A percentile compares a stretch with the other conserved stretches of the same genome.
These are phyloP conservation scores for Apiotrichum sp. DNA, from an alignment of 1,284 basidiomycete genomes.

Conservation along the genomic window DNA sequence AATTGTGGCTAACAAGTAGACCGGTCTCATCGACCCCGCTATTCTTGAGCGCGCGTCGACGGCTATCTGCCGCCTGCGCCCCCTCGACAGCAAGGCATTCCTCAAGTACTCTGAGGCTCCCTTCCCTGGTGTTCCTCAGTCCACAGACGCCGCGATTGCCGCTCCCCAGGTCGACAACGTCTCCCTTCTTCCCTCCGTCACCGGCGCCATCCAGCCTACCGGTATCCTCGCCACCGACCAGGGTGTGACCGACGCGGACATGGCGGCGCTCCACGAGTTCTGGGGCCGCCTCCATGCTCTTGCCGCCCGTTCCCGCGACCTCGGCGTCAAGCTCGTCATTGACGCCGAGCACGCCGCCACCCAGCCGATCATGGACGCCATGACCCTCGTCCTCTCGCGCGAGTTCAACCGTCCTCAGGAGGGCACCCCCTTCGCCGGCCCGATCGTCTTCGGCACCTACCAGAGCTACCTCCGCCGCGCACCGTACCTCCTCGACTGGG, in stretches of 20 bases:
- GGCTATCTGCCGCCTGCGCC: slow-evolving; percentile 42
- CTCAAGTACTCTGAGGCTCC: slow-evolving; percentile 42
- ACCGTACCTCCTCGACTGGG: slow-evolving; percentile 60
- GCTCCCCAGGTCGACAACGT: slow-evolving; percentile 16
- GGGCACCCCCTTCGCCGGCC: slow-evolving; percentile 25
- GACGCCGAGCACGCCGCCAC: slow-evolving; percentile 79
- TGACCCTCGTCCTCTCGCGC: slow-evolving; percentile 65
- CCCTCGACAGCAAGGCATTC: slow-evolving; percentile 7
- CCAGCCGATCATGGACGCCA: slow-evolving; percentile 74
- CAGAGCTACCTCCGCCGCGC: slow-evolving; percentile 69
- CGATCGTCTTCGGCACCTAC: slow-evolving; percentile 57
- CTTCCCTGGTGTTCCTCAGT: slow-evolving; percentile 59
- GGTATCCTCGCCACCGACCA: slow-evolving; percentile 35
- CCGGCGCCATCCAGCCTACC: slow-evolving; percentile 24
- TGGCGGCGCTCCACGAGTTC: slow-evolving; percentile 57
- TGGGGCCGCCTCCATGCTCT: slow-evolving; percentile 58
- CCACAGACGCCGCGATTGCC: slow-evolving; percentile 26
- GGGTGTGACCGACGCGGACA: slow-evolving; percentile 50
- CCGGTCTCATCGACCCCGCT: slow-evolving; percentile 43
- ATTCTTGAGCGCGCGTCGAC: slow-evolving; percentile 45
- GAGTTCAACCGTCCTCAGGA: slow-evolving; percentile 58
- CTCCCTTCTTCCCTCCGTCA: slow-evolving; percentile 20
- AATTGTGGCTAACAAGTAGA: slow-evolving; percentile 21
- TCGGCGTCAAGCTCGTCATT: slow-evolving; percentile 55
- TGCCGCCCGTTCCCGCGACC: slow-evolving; percentile 56